Conservation (phyloP, 495 filamentous ascomycete species). For the Annulohypoxylon stygium region DNA sequence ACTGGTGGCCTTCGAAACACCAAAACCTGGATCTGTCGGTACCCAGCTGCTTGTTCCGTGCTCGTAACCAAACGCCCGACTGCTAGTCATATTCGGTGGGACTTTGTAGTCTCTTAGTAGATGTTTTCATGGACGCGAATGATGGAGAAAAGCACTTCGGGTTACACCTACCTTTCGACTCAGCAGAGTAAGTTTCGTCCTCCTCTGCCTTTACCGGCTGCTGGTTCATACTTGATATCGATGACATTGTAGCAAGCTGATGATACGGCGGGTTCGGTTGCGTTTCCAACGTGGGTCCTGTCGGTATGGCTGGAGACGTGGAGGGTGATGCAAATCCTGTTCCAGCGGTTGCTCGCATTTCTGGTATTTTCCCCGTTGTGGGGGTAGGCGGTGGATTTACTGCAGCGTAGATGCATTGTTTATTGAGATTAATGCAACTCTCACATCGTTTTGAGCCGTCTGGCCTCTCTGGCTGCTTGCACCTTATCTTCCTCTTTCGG, state of each 20-base stretch:
- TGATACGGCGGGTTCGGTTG: constrained; percentile 60
- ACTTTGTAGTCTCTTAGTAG: constrained; percentile 55
- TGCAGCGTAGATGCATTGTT: constrained; percentile 94
- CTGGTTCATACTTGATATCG: constrained; percentile 62
- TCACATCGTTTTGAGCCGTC: constrained; percentile 88
- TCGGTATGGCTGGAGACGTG: constrained; percentile 63
- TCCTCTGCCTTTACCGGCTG: constrained; percentile 58
- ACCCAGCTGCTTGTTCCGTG: constrained; percentile 60
- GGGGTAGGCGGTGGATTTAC: constrained; percentile 84
- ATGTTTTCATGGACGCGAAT: constrained; percentile 12
- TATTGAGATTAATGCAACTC: constrained; percentile 96
- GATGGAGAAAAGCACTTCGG: constrained; percentile 5
- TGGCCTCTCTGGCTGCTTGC: constrained; percentile 74
- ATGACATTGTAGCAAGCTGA: constrained; percentile 59
- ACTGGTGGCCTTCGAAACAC: constrained; percentile 51
- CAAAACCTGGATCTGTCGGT: constrained; percentile 55
- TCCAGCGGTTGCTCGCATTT: constrained; percentile 55
- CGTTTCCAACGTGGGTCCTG: constrained; percentile 58
- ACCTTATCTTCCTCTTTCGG: constrained; percentile 94
- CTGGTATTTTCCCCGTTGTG: constrained; percentile 55
- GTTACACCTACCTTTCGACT: constrained; percentile 57
- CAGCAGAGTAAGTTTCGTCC: constrained; percentile 53
- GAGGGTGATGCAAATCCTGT: constrained; percentile 61
- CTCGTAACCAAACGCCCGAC: constrained; percentile 56
- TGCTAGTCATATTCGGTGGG: constrained; percentile 49